Evolutionary conservation across 345 rosid genomes (phyloP).

Genomic region (Odontarrhena argentea): DNA sequence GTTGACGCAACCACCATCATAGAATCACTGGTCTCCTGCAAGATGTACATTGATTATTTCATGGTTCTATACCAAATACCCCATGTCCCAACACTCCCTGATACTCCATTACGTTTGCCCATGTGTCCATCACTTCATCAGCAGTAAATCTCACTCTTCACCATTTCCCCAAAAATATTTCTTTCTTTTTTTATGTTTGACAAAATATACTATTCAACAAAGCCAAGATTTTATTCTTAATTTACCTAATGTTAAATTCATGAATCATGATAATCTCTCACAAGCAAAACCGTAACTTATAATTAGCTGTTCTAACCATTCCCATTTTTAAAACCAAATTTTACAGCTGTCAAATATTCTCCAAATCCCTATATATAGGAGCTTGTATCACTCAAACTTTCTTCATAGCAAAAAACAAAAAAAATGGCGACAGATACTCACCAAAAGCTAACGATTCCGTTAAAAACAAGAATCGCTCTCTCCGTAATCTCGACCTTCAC

Average conservation of each 20-base stretch:
- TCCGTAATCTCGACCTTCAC: constrained; percentile 45
- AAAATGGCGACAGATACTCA: constrained; percentile 35
- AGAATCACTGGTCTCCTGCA: constrained; percentile 13
- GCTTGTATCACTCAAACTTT: neutral
- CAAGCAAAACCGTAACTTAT: constrained; percentile 9
- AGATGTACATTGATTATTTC: constrained; percentile 28
- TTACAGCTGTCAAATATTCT: constrained; percentile 22
- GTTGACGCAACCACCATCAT: constrained; percentile 16
- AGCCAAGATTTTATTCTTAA: neutral
- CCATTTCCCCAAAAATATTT: neutral
- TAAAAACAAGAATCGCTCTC: constrained; percentile 57
- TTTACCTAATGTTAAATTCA: neutral
- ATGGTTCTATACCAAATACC: neutral
- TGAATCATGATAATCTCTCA: neutral
- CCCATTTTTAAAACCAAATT: neutral
- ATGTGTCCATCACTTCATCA: constrained; percentile 19
- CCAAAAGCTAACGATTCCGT: constrained; percentile 53
- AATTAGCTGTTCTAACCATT: constrained; percentile 30
- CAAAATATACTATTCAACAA: neutral
- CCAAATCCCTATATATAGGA: constrained; percentile 1
- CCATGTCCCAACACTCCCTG: constrained; percentile 4
- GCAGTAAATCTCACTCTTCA: no score
- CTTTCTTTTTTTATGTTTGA: no score
- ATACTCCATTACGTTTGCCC: constrained; percentile 13
- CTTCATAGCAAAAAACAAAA: neutral